A percentile compares a stretch with the other conserved stretches of the same genome.
phyloP scores from a whole-genome alignment of 805 yeast genomes.

The Komagataella pseudopastoris region DNA sequence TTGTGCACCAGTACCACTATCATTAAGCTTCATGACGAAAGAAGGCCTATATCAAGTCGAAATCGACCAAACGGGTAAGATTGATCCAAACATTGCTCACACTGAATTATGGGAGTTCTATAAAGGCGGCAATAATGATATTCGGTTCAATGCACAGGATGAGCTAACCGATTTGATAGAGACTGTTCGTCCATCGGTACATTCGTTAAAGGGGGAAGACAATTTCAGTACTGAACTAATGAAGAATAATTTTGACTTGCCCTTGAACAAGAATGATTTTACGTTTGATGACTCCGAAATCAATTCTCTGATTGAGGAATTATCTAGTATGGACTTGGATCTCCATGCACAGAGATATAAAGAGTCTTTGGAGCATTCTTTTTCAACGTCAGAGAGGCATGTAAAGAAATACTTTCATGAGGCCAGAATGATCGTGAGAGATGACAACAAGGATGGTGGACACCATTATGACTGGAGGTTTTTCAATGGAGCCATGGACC shows the following conservation, averaged over 20 bases:
- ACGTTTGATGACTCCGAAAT: background rate
- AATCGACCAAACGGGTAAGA: background rate
- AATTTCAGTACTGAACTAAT: background rate
- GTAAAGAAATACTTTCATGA: slow-evolving; percentile 21
- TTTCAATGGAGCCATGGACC: slow-evolving; percentile 24
- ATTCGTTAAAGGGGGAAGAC: background rate
- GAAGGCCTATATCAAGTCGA: slow-evolving; percentile 22
- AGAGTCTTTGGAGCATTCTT: background rate
- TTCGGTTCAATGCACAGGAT: background rate
- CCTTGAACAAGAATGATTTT: background rate
- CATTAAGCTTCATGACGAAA: slow-evolving; percentile 22
- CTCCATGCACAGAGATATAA: background rate
- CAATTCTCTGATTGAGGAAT: background rate
- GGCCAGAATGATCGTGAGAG: slow-evolving; percentile 7
- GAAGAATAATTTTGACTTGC: background rate
- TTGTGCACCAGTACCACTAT: slow-evolving; percentile 22
- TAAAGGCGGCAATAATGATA: background rate
- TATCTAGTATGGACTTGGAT: background rate
- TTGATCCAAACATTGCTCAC: background rate
- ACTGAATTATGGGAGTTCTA: background rate
- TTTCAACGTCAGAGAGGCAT: background rate
- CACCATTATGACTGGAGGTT: slow-evolving; percentile 37
- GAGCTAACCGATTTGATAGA: background rate
- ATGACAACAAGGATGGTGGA: slow-evolving; percentile 1
- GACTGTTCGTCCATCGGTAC: background rate